Evolutionary conservation across 1,139 yeast genomes (phyloP), one percentile per base, ranked within the genome.

Genomic region (Lodderomyces orthopsilosis): DNA sequence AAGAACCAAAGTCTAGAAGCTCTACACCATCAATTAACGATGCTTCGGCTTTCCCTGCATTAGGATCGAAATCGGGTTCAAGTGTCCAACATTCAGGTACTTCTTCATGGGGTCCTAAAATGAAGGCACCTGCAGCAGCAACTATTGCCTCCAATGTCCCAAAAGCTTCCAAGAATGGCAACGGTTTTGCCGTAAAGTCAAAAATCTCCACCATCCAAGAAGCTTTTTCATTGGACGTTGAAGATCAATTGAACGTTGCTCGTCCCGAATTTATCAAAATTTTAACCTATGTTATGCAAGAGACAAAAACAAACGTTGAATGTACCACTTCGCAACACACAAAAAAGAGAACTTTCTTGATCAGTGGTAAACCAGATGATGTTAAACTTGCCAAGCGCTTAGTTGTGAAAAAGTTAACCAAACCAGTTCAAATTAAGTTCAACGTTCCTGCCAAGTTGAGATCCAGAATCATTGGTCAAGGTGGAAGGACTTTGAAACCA

Each of bases 391-490:
- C 96, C 48, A 84, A 83, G 64, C 76, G 90, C 50, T 86, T 86
- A 53, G 77, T 94, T 45, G 77, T 86, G 49, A 83, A 81, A 58
- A 85, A 81, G 54, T 75, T 93, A 60, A 83, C 95, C 33, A 85
- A 85, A 62, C 91, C 94, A 39, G 79, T 87, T 44, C 69, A 69
- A 13, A 68, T 79, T 41, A 65, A 73, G 35, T 77, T 93, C 59
- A 65, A 73, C 38, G 80, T 93, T 45, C 98, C 98, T 34, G 78
- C 93, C 22, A 79, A 79, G 53, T 77, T 89, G 43, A 81, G 96
- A 63, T 77, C 95, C 3, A 77, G 80, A 46, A 79, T 94, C 50
- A 90, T 94, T 66, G 99, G 99, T 46, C 78, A 93, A 38, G 87
- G 84, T 62, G 99, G 98, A 58, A 77, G 77, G 53, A 85, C 75